These are phyloP conservation scores for Xylariaceae sp. DNA, from an alignment of 2,329 filamentous ascomycete species.

Conservation along the genomic window DNA sequence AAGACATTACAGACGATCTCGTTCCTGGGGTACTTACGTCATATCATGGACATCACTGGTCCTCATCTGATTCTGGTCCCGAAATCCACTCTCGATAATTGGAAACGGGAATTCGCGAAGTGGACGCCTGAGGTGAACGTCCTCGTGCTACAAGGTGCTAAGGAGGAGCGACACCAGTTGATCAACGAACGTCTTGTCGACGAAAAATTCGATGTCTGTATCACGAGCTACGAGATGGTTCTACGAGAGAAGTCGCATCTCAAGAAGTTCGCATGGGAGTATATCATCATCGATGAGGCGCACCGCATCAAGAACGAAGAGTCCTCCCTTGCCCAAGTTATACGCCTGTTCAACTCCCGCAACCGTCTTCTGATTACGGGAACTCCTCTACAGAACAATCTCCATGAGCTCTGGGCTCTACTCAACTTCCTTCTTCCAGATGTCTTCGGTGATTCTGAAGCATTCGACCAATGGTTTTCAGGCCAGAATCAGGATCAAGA, in stretches of 20 bases:
- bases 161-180: conserved; percentile 83
- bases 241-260: conserved; percentile 89
- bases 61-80: conserved; percentile 90
- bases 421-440: conserved; percentile 97
- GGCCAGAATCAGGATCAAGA: conserved; percentile 88
- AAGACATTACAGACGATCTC: conserved; percentile 98
- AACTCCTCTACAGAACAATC: conserved; percentile 94
- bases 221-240: conserved; percentile 99
- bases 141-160: conserved; percentile 87
- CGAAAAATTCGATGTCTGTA: conserved; percentile 95
- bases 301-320: conserved; percentile 99
- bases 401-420: conserved; percentile 95
- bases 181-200: conserved; percentile 90
- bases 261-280: conserved; percentile 99
- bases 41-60: conserved; percentile 82
- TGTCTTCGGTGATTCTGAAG: conserved; percentile 93
- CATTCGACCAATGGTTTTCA: conserved; percentile 98
- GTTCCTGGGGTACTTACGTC: conserved; percentile 90
- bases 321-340: conserved; percentile 93
- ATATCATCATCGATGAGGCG: conserved; percentile 97
- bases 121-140: conserved; percentile 98
- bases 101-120: conserved; percentile 87
- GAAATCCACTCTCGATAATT: conserved; percentile 97
- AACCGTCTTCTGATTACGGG: conserved; percentile 95
- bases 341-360: conserved; percentile 91